phyloP scores from a whole-genome alignment of 2,329 filamentous ascomycete genomes.

The Pyrenochaeta sp. region DNA sequence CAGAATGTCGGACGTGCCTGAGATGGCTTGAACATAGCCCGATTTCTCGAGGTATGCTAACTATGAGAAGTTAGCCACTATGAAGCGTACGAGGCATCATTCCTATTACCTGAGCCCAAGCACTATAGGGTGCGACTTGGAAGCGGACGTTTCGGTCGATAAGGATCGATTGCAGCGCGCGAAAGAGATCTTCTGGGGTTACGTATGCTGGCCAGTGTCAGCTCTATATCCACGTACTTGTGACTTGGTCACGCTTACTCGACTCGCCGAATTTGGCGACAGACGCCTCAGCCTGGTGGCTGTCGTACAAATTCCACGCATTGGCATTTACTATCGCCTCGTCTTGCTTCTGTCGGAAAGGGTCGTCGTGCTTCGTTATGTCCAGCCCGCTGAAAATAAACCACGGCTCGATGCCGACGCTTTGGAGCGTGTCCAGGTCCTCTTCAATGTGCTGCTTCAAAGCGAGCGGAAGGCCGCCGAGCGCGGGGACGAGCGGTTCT shows the following conservation, averaged over 20 bases:
- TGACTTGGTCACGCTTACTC: conserved; percentile 58
- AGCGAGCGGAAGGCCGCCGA: conserved; percentile 86
- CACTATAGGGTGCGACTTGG: conserved; percentile 85
- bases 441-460: conserved; percentile 77
- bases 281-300: conserved; percentile 78
- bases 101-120: conserved; percentile 76
- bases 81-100: background rate
- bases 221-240: background rate
- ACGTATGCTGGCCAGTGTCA: conserved; percentile 64
- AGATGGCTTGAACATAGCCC: conserved; percentile 71
- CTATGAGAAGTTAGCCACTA: conserved; percentile 54
- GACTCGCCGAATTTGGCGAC: conserved; percentile 87
- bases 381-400: conserved; percentile 94
- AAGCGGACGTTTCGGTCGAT: conserved; percentile 75
- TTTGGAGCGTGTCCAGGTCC: conserved; percentile 77
- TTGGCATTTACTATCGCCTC: conserved; percentile 74
- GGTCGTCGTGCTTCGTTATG: conserved; percentile 73
- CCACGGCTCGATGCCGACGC: conserved; percentile 75
- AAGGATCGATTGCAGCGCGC: conserved; percentile 78
- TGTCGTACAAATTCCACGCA: conserved; percentile 89
- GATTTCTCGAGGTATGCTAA: conserved; percentile 81
- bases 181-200: conserved; percentile 73
- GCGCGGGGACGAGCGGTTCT: conserved; percentile 87
- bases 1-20: conserved; percentile 84
- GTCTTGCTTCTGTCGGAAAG: conserved; percentile 66